Base-by-base conservation (phyloP, 2,329 filamentous ascomycete species). In the Fusarium xylarioides region DNA sequence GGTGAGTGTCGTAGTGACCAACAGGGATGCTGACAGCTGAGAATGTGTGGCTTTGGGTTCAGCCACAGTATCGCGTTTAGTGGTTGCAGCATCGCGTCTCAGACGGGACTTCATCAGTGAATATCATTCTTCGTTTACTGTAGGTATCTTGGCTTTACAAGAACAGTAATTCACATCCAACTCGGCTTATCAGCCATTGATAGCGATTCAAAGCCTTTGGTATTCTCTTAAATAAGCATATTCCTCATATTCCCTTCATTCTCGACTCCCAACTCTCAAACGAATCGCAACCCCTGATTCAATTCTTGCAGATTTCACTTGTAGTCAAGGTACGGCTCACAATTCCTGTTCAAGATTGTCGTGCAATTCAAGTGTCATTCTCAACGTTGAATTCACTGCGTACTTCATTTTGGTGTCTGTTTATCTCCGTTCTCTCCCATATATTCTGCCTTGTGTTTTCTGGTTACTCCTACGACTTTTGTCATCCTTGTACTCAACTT, bases 1-100 rank as follows among this genome's bases (percentile, higher is more conserved):
- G 57, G 38, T 52, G 46, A 57, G 58, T 73, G 67, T 72, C 60
- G 55, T 68, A 62, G 66, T 69, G 63, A 53, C 64, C 63, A 63
- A 42, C 46, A 59, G 47, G 68, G 59, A 71, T 68, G 63, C 57
- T 73, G 63, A 73, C 54, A 44, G 60, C 40, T 40, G 52, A n/a
- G n/a, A n/a, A 53, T n/a, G 61, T 74, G 76, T 78, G 76, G 76
- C 76, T 70, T 76, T 74, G 46, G 54, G 52, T 43, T 49, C 64
- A 77, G 71, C 67, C 69, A 77, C 68, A 70, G 62, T 57, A 23
- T 44, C 77, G 77, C 77, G 77, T 79, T 78, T 74, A 79, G 78
- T 79, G 78, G 73, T 78, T 78, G 67, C 74, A 78, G 73, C 43
- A 64, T 72, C 71, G 68, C 71, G 71, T 74, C 42, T 54, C 42